A percentile compares a stretch with the other conserved stretches of the same genome.
Evolutionary conservation across 2,329 filamentous ascomycete genomes (phyloP).

Genomic region (Leptoxyphium fumago): DNA sequence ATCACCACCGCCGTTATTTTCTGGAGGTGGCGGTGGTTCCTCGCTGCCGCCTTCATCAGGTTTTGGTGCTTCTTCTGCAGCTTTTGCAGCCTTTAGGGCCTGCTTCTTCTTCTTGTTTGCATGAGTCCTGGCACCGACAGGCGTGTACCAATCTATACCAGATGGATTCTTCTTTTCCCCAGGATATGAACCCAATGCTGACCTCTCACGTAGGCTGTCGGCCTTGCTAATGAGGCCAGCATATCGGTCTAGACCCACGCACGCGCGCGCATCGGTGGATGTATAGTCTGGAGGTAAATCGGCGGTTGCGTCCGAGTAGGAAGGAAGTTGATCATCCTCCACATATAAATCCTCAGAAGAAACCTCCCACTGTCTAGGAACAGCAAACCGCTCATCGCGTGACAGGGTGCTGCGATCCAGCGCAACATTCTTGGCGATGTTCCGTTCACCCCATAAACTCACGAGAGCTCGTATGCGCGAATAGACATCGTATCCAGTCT

Average conservation of each 20-base stretch:
- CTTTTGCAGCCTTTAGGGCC: conserved; percentile 23
- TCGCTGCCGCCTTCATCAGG: conserved; percentile 32
- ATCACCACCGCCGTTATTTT: conserved; percentile 20
- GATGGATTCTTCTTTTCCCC: not conserved
- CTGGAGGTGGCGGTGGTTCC: conserved; percentile 10
- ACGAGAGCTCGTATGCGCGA: conserved; percentile 12
- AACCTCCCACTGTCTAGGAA: not conserved
- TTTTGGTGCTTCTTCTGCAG: conserved; percentile 25
- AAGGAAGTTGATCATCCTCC: conserved; percentile 20
- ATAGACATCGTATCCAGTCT: conserved; percentile 23
- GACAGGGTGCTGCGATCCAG: not conserved
- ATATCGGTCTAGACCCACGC: not conserved
- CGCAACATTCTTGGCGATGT: conserved; percentile 1
- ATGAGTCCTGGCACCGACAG: conserved; percentile 27
- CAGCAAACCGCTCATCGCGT: not conserved
- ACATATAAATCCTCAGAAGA: not conserved
- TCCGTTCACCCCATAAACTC: conserved; percentile 11
- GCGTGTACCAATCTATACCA: not conserved
- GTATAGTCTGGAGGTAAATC: conserved; percentile 33
- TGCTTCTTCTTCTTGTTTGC: conserved; percentile 39
- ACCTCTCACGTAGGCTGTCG: not conserved
- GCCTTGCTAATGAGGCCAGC: not conserved
- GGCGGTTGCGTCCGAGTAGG: conserved; percentile 28
- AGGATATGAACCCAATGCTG: too few species aligned
- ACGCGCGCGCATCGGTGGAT: conserved; percentile 25